Evolutionary conservation across 768 basidiomycete genomes (phyloP).

Genomic region (Royoungia palumana): DNA sequence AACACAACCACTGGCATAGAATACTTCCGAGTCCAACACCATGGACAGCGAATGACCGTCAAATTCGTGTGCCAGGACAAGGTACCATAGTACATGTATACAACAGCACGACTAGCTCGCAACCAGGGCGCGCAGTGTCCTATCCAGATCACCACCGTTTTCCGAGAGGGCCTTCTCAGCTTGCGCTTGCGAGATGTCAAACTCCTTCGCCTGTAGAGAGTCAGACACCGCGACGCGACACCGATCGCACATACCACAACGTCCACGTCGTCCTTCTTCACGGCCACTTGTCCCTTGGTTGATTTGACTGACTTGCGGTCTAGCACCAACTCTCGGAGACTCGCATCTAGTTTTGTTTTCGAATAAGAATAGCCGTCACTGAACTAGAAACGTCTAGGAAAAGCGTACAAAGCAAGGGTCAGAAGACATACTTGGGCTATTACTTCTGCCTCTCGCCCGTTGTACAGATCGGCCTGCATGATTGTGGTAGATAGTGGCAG

Average conservation of each 20-base stretch:
- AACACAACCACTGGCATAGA: too few species aligned
- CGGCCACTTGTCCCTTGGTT: constrained; percentile 16
- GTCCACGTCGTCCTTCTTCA: constrained; percentile 30
- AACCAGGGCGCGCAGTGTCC: constrained; percentile 26
- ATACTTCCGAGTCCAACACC: too few species aligned
- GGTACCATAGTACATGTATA: constrained; percentile 2
- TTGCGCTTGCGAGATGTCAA: constrained; percentile 26
- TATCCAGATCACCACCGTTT: constrained; percentile 28
- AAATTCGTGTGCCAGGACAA: neutral
- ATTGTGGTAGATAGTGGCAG: constrained; percentile 17
- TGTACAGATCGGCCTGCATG: constrained; percentile 24
- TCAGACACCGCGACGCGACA: constrained; percentile 1
- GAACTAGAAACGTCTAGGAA: constrained; percentile 48
- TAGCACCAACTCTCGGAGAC: constrained; percentile 47
- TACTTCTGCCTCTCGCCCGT: constrained; percentile 30
- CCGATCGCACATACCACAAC: constrained; percentile 21
- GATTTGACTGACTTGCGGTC: constrained; percentile 56
- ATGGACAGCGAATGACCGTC: too few species aligned
- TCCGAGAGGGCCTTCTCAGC: constrained; percentile 32
- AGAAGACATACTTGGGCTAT: constrained; percentile 22
- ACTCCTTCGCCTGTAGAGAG: constrained; percentile 24
- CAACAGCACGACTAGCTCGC: constrained; percentile 13
- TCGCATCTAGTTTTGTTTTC: constrained; percentile 32
- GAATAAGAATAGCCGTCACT: constrained; percentile 47
- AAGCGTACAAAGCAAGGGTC: neutral